phyloP scores from a whole-genome alignment of 2,329 filamentous ascomycete genomes.

The Pseudogymnoascus sp. region DNA sequence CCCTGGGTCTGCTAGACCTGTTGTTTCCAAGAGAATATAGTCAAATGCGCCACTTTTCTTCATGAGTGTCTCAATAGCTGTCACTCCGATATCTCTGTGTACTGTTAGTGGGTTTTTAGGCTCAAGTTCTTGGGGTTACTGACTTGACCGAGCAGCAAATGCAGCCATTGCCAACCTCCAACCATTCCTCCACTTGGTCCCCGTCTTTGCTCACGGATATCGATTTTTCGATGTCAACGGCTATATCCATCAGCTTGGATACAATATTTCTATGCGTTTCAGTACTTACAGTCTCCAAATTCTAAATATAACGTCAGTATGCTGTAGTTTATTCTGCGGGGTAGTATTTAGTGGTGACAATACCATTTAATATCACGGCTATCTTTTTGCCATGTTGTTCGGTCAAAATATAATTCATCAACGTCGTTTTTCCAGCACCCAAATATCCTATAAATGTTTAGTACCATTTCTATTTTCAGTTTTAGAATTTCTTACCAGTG shows the following conservation, averaged over 20 bases:
- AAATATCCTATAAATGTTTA: slow-evolving; percentile 62
- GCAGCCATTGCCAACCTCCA: slow-evolving; percentile 92
- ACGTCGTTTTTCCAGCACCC: slow-evolving; percentile 88
- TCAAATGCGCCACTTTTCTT: slow-evolving; percentile 88
- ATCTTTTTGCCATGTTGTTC: slow-evolving; percentile 96
- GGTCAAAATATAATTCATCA: slow-evolving; percentile 92
- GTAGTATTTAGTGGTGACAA: slow-evolving; percentile 17
- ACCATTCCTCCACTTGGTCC: slow-evolving; percentile 83
- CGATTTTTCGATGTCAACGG: slow-evolving; percentile 90
- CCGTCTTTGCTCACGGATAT: slow-evolving; percentile 81
- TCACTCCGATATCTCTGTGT: slow-evolving; percentile 75
- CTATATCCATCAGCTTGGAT: slow-evolving; percentile 27
- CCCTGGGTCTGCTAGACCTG: slow-evolving; percentile 86
- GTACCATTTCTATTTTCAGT: not conserved
- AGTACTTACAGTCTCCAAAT: slow-evolving; percentile 65
- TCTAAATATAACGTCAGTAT: slow-evolving; percentile 38
- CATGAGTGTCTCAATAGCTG: slow-evolving; percentile 93
- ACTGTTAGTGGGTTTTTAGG: slow-evolving; percentile 11
- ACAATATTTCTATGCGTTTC: not conserved
- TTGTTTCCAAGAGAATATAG: slow-evolving; percentile 95
- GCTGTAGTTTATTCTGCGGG: not conserved
- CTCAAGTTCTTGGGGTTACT: slow-evolving; percentile 12
- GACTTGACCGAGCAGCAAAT: slow-evolving; percentile 97
- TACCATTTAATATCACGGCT: slow-evolving; percentile 90
- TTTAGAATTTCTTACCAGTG: slow-evolving; percentile 47